phyloP scores from a whole-genome alignment of 306 rosid genomes.

The Prunus persica region Prunus_persica_NCBIv2 NC_034016.1:14273001-14273500 shows the following conservation, averaged over 20 bases:
- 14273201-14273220: conserved; percentile 81
- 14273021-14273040: neutral
- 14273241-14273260: conserved; percentile 81
- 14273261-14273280: conserved; percentile 67
- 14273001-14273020: neutral
- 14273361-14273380: conserved; percentile 53
- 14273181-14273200: conserved; percentile 64
- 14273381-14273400: conserved; percentile 47
- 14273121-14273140: conserved; percentile 49
- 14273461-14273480: conserved; percentile 55
- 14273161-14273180: conserved; percentile 63
- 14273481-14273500: conserved; percentile 48
- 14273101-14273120: neutral
- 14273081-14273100: conserved; percentile 2
- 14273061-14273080: neutral
- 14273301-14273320: conserved; percentile 43
- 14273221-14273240: conserved; percentile 71
- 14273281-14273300: conserved; percentile 63
- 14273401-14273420: conserved; percentile 46
- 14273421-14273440: conserved; percentile 38
- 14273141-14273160: conserved; percentile 74
- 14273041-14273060: neutral
- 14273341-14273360: conserved; percentile 47
- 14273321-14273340: conserved; percentile 42
- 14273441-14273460: conserved; percentile 48